Percentiles rank a stretch among this genome's conserved stretches.
Evolutionary conservation across 2,329 filamentous ascomycete species (phyloP).

Genomic region (Pyricularia sp.): DNA sequence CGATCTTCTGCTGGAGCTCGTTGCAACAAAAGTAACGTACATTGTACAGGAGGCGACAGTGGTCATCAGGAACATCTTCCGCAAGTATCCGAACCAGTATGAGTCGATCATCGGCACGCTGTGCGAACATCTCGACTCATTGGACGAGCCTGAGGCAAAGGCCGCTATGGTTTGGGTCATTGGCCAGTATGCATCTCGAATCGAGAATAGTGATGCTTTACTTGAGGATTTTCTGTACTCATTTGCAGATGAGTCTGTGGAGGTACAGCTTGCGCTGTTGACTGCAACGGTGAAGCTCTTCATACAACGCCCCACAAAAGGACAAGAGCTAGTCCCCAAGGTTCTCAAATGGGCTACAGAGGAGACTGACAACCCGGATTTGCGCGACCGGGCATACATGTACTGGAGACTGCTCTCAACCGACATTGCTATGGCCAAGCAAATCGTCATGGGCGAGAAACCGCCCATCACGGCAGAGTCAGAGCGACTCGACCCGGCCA

Average conservation of each 20-base stretch:
- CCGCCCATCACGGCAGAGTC: conserved; percentile 92
- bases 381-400: conserved; percentile 95
- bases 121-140: conserved; percentile 88
- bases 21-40: conserved; percentile 96
- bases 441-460: conserved; percentile 94
- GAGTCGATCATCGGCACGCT: conserved; percentile 93
- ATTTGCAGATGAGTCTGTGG: conserved; percentile 86
- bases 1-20: conserved; percentile 79
- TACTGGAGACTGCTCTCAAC: conserved; percentile 96
- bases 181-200: conserved; percentile 91
- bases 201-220: conserved; percentile 89
- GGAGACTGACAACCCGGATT: conserved; percentile 96
- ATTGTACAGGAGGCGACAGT: conserved; percentile 98
- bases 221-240: conserved; percentile 91
- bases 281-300: conserved; percentile 97
- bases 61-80: conserved; percentile 97
- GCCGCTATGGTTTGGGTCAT: conserved; percentile 99
- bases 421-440: conserved; percentile 73
- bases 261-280: conserved; percentile 86
- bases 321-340: conserved; percentile 82
- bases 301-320: conserved; percentile 90
- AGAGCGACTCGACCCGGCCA: conserved; percentile 81
- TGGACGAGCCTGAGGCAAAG: conserved; percentile 96
- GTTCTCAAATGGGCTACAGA: conserved; percentile 98
- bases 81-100: conserved; percentile 97